phyloP scores from a whole-genome alignment of 2,329 filamentous ascomycete genomes.

The Verticillium klebahnii region DNA sequence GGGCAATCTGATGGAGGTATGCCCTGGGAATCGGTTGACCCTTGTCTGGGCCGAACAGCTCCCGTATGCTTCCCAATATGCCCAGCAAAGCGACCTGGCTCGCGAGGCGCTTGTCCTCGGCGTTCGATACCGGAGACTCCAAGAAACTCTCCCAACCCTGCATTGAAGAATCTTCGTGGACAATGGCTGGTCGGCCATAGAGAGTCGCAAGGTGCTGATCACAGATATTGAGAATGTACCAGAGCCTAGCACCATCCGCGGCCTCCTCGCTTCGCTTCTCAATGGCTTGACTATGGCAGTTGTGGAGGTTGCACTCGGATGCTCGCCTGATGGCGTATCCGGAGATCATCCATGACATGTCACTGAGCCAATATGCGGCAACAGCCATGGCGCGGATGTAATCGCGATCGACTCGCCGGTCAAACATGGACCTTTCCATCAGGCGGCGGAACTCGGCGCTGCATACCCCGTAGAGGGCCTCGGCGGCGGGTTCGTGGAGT shows the following conservation, averaged over 20 bases:
- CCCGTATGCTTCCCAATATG: constrained; percentile 50
- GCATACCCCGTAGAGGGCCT: constrained; percentile 46
- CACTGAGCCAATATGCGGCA: constrained; percentile 58
- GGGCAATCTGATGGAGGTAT: constrained; percentile 41
- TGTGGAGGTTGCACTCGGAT: constrained; percentile 40
- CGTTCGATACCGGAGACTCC: constrained; percentile 43
- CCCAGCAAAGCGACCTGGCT: constrained; percentile 55
- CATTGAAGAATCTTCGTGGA: constrained; percentile 53
- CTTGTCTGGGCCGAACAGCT: constrained; percentile 51
- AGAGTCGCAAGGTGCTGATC: constrained; percentile 59
- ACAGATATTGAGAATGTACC: constrained; percentile 58
- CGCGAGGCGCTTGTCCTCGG: constrained; percentile 50
- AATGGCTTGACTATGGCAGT: constrained; percentile 34
- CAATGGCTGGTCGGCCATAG: constrained; percentile 54
- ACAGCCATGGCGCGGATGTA: constrained; percentile 56
- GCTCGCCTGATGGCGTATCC: constrained; percentile 47
- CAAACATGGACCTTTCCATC: constrained; percentile 39
- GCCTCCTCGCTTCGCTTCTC: constrained; percentile 34
- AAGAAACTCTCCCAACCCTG: constrained; percentile 54
- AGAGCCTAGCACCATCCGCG: constrained; percentile 51
- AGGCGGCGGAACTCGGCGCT: constrained; percentile 50
- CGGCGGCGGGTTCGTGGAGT: constrained; percentile 49
- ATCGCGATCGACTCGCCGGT: constrained; percentile 33
- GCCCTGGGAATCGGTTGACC: constrained; percentile 45
- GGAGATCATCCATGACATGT: constrained; percentile 58